Evolutionary conservation across 2,329 filamentous ascomycete genomes (phyloP).

Genomic region (Trichoderma harzianum): DNA sequence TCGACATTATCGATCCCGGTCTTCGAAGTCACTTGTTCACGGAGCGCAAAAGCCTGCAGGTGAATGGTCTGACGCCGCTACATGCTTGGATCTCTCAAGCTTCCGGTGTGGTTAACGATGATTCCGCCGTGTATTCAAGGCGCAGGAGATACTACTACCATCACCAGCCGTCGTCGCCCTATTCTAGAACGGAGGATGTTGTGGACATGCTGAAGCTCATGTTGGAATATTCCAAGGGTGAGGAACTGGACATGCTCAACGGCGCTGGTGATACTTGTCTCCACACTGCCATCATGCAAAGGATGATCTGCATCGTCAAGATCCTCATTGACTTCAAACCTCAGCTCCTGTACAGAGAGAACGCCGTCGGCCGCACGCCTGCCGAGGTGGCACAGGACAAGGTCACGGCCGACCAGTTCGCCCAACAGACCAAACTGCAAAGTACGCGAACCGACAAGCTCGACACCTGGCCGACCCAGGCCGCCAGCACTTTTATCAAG

Average conservation of each 20-base stretch:
- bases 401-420: slow-evolving; percentile 41
- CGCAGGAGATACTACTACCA: slow-evolving; percentile 18
- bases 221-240: slow-evolving; percentile 53
- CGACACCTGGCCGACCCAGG: slow-evolving; percentile 20
- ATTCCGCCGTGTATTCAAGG: slow-evolving; percentile 12
- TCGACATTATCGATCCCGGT: slow-evolving; percentile 56
- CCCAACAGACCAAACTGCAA: slow-evolving; percentile 20
- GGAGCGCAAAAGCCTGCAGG: slow-evolving; percentile 51
- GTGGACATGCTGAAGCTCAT: slow-evolving; percentile 47
- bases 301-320: slow-evolving; percentile 36
- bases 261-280: slow-evolving; percentile 63
- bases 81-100: slow-evolving; percentile 52
- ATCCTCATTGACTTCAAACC: slow-evolving; percentile 54
- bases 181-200: slow-evolving; percentile 31
- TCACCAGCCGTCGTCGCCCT: slow-evolving; percentile 19
- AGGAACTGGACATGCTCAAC: slow-evolving; percentile 57
- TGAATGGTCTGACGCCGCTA: slow-evolving; percentile 60
- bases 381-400: slow-evolving; percentile 62
- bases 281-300: slow-evolving; percentile 51
- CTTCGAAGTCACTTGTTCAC: slow-evolving; percentile 56
- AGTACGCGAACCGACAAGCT: slow-evolving; percentile 9
- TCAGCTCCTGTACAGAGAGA: slow-evolving; percentile 65
- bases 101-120: slow-evolving; percentile 21
- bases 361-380: slow-evolving; percentile 71
- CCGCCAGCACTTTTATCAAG: background rate